Base-by-base conservation (phyloP, 345 rosid genomes). In the Syzygium grande region DNA sequence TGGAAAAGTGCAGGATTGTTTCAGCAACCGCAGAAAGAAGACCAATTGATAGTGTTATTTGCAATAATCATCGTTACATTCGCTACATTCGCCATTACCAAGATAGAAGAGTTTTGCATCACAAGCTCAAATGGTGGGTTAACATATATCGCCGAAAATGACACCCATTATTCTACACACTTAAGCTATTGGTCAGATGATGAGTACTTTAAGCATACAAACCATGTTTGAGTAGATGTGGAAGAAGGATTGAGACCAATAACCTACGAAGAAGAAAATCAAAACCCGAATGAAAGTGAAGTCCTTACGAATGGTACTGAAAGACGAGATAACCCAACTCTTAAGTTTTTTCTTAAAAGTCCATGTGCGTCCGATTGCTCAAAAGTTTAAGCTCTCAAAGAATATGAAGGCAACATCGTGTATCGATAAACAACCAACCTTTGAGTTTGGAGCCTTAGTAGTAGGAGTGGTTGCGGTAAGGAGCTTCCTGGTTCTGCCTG, bases 401-500 rank as follows among this genome's bases (percentile, higher is more conserved):
- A 85, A 34, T 38, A 29, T 38, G 61, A 38, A 55, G 54, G n/a
- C 86, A 51, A 52, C 16, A 59, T 86, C 29, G 15, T 30, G 29
- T 51, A 17, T 12, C 29, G 51, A 30, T 27, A 22, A 88, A 58
- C 86, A 19, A 73, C 89, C 87, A 88, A 89, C 93, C 93, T 89
- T 90, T 16, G 89, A 52, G 83, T 78, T 43, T 86, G 91, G 85
- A 78, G 88, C 84, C 23, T 59, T 51, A 27, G 90, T 14, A 52
- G 87, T 6, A 54, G 90, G 19, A 80, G 89, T 38, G 30, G 91
- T 27, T 17, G 87, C 59, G 52, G 51, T 30, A 34, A 73, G 52
- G 83, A 93, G 92, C 90, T 91, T 93, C 87, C 91, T 88, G 85
- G 38, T 89, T 55, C 30, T 86, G 89, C 91, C 93, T 92, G 90